Conservation (phyloP, 495 filamentous ascomycete species). For the Hypoxylon cercidicola region DNA sequence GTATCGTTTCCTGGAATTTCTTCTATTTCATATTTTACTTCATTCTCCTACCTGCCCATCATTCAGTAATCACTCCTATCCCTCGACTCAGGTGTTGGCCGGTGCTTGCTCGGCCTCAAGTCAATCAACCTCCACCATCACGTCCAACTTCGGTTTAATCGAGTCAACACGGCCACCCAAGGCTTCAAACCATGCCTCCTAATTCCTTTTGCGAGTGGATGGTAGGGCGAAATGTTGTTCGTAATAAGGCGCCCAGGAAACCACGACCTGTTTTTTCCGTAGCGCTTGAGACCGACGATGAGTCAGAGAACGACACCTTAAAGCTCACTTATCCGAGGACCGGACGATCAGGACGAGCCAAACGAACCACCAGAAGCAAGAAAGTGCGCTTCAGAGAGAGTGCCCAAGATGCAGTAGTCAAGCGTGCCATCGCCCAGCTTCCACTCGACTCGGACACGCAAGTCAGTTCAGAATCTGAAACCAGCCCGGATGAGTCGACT, state of each 20-base stretch:
- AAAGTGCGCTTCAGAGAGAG: slow-evolving; percentile 38
- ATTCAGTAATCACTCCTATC: neutral
- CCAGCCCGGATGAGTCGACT: slow-evolving; percentile 16
- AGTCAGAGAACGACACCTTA: slow-evolving; percentile 47
- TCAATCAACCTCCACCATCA: neutral
- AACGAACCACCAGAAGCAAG: slow-evolving; percentile 7
- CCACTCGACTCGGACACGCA: slow-evolving; percentile 16
- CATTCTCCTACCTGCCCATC: neutral
- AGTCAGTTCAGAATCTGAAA: slow-evolving; percentile 21
- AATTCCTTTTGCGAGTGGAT: slow-evolving; percentile 54
- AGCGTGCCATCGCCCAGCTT: slow-evolving; percentile 21
- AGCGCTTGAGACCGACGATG: slow-evolving; percentile 53
- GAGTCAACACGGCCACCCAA: neutral
- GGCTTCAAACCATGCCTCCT: slow-evolving; percentile 37
- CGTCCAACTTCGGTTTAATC: neutral
- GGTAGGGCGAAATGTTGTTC: slow-evolving; percentile 48
- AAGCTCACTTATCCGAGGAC: slow-evolving; percentile 49
- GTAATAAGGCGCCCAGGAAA: slow-evolving; percentile 16
- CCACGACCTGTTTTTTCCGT: slow-evolving; percentile 40
- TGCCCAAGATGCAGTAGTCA: slow-evolving; percentile 37
- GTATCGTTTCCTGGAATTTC: slow-evolving; percentile 5
- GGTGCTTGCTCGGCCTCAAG: neutral
- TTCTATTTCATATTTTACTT: neutral
- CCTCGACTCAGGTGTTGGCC: neutral
- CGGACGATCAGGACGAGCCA: slow-evolving; percentile 5